A percentile compares a stretch with the other conserved stretches of the same genome.
Evolutionary conservation across 2,329 filamentous ascomycete species (phyloP).

Genomic region (Talaromyces sp.): DNA sequence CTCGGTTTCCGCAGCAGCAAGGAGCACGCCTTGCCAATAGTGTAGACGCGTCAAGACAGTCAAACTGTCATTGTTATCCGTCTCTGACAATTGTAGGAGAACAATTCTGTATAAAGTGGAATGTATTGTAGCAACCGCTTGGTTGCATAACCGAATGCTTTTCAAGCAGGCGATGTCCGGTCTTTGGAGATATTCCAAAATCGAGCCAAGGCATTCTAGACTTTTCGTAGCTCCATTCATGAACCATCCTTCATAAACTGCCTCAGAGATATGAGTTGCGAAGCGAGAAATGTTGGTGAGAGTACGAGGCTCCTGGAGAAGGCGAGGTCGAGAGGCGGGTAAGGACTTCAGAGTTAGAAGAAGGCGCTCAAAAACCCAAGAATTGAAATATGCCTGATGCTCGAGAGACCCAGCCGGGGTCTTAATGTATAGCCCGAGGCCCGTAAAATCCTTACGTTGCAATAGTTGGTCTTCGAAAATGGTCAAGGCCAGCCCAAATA

Average conservation of each 20-base stretch:
- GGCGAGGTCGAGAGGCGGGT: conserved; percentile 70
- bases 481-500: conserved; percentile 75
- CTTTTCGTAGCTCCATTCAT: conserved; percentile 81
- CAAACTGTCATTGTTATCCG: conserved; percentile 71
- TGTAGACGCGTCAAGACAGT: conserved; percentile 80
- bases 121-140: conserved; percentile 76
- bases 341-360: conserved; percentile 70
- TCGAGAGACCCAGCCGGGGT: conserved; percentile 91
- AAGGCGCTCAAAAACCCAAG: conserved; percentile 77
- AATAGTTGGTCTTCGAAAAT: conserved; percentile 87
- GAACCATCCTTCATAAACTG: conserved; percentile 96
- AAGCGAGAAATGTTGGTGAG: conserved; percentile 86
- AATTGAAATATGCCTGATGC: conserved; percentile 93
- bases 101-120: conserved; percentile 77
- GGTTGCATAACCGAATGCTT: conserved; percentile 85
- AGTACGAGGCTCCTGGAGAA: conserved; percentile 77
- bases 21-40: conserved; percentile 93
- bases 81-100: conserved; percentile 79
- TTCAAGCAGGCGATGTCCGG: conserved; percentile 81
- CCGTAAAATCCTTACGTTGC: conserved; percentile 83
- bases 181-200: conserved; percentile 86
- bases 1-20: conserved; percentile 75
- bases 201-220: conserved; percentile 80
- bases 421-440: conserved; percentile 82
- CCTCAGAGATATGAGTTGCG: conserved; percentile 78